Evolutionary conservation across 805 yeast species (phyloP), one percentile per base, ranked within the genome.

Genomic region (Candida verbasci): DNA sequence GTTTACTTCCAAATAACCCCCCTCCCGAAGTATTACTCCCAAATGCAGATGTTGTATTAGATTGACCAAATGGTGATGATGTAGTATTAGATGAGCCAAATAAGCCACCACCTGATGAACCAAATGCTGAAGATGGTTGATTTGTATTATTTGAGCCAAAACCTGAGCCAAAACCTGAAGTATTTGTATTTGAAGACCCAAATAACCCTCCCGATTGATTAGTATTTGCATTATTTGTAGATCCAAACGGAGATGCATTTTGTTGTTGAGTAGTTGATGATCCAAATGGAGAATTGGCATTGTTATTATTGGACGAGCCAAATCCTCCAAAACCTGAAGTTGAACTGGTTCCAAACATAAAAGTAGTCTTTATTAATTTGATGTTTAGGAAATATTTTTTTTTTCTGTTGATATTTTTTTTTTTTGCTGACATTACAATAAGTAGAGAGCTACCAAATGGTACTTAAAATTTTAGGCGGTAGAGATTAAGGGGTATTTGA

Each of bases 281-380:
- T 25, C 68, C 68, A 52, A 65, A 63, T 3, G 68, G 63, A 3
- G 74, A 57, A 4, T 49, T 47, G 27, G 41, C 26, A 17, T 55
- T 46, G 38, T 49, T 53, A 34, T 14, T 28, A 17, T 29, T 47
- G 15, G 45, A 34, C 22, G 45, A 34, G 22, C 66, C 63, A 45
- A 65, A 70, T 21, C 78, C 78, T 9, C 79, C 79, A 52, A 74
- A 74, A 14, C 80, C 80, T 31, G 74, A 63, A 10, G 65, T 56
- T 16, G 68, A 48, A 32, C 72, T 53, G n/a, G n/a, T n/a, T 31
- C 78, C 76, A 61, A 75, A 74, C 79, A 74, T 49, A n/a, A n/a
- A n/a, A n/a, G n/a, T n/a, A n/a, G n/a, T n/a, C n/a, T n/a, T n/a
- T n/a, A n/a, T n/a, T n/a, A n/a, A n/a, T n/a, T n/a, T n/a, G n/a